phyloP scores from a whole-genome alignment of 2,329 filamentous ascomycete genomes.

The Albifimbria verrucaria region DNA sequence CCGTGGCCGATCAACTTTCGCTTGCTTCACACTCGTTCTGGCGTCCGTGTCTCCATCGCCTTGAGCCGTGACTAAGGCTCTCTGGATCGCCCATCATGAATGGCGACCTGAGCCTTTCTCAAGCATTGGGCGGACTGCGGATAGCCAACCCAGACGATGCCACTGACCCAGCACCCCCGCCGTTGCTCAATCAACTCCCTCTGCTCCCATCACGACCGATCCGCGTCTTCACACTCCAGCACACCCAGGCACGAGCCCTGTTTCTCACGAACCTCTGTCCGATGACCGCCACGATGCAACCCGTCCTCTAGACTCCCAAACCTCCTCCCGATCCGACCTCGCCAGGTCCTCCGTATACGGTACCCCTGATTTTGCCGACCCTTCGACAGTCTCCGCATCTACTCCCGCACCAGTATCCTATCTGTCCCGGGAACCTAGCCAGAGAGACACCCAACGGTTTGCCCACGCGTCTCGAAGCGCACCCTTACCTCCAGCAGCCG shows the following conservation, averaged over 20 bases:
- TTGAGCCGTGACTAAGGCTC: slow-evolving; percentile 19
- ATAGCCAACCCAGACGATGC: slow-evolving; percentile 94
- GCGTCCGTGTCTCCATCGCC: slow-evolving; percentile 10
- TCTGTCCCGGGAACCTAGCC: slow-evolving; percentile 65
- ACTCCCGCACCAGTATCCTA: slow-evolving; percentile 12
- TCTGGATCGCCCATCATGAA: slow-evolving; percentile 61
- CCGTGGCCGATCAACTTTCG: neutral
- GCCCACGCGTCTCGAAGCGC: slow-evolving; percentile 62
- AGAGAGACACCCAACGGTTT: slow-evolving; percentile 55
- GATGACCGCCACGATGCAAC: slow-evolving; percentile 17
- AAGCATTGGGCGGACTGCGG: slow-evolving; percentile 87
- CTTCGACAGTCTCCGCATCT: slow-evolving; percentile 45
- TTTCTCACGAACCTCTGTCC: slow-evolving; percentile 17
- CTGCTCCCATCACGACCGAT: slow-evolving; percentile 10
- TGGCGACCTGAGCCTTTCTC: slow-evolving; percentile 87
- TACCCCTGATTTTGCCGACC: slow-evolving; percentile 57
- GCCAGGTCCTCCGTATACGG: slow-evolving; percentile 50
- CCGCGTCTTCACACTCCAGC: slow-evolving; percentile 11
- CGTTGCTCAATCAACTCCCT: slow-evolving; percentile 20
- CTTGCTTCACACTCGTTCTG: neutral
- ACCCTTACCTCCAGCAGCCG: slow-evolving; percentile 43
- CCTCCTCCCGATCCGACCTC: slow-evolving; percentile 15
- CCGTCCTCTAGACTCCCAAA: slow-evolving; percentile 10
- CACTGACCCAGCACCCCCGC: slow-evolving; percentile 28
- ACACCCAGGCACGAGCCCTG: slow-evolving; percentile 5